These are phyloP conservation scores for Wickerhamia fluorescens DNA, from an alignment of 805 yeast genomes.

Conservation along the genomic window DNA sequence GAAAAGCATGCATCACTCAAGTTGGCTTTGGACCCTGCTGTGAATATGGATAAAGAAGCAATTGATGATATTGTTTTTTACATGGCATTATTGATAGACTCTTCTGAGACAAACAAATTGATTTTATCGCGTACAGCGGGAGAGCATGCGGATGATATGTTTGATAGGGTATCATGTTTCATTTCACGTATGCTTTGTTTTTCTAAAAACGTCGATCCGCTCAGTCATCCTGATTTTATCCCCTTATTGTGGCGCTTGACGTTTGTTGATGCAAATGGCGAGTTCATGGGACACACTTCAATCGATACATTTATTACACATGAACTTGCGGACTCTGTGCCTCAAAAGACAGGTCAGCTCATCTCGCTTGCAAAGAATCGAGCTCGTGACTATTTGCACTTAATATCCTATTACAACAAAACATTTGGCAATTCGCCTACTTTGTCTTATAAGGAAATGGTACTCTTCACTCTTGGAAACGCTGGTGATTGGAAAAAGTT, in stretches of 20 bases:
- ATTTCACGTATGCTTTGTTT: constrained; percentile 20
- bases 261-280: constrained; percentile 6
- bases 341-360: background rate
- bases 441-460: constrained; percentile 23
- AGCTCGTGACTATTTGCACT: constrained; percentile 21
- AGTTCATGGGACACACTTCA: constrained; percentile 15
- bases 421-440: constrained; percentile 6
- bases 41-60: constrained; percentile 1
- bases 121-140: constrained; percentile 4
- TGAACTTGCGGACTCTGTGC: constrained; percentile 4
- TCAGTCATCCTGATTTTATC: constrained; percentile 19
- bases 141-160: constrained; percentile 12
- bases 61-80: constrained; percentile 22
- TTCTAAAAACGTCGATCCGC: constrained; percentile 16
- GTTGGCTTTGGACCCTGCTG: constrained; percentile 5
- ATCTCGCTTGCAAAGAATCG: constrained; percentile 18
- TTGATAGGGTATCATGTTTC: constrained; percentile 21
- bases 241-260: constrained; percentile 32
- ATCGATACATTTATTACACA: constrained; percentile 20
- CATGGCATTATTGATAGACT: constrained; percentile 29
- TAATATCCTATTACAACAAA: constrained; percentile 17
- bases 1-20: constrained; percentile 21
- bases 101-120: constrained; percentile 14
- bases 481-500: constrained; percentile 30
- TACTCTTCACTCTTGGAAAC: constrained; percentile 31